Evolutionary conservation across 2,329 filamentous ascomycete species (phyloP).

Genomic region (Cyclaneusma minus): DNA sequence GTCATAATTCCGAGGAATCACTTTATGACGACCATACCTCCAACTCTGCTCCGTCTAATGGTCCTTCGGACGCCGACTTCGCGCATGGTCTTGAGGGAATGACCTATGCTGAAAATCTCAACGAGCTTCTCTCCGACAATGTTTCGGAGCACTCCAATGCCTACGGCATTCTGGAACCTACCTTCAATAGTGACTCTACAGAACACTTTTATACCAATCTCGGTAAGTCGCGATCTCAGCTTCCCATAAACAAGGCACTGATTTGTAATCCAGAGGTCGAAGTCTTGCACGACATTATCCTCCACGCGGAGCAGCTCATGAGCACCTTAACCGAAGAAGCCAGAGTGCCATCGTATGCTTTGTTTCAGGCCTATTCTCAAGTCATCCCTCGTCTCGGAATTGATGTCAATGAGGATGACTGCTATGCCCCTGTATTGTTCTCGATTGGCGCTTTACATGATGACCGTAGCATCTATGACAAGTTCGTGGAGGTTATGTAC

Average conservation of each 20-base stretch:
- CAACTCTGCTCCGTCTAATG: no score
- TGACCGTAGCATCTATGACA: slow-evolving; percentile 43
- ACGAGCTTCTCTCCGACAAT: no score
- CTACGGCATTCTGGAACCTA: no score
- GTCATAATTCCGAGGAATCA: no score
- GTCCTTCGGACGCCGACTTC: no score
- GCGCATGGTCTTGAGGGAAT: no score
- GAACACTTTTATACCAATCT: no score
- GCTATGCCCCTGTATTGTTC: slow-evolving; percentile 65
- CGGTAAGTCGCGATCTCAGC: no score
- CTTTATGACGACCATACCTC: no score
- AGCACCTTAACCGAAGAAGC: slow-evolving; percentile 40
- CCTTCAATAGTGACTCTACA: no score
- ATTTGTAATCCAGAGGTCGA: slow-evolving; percentile 50
- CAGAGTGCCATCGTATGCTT: slow-evolving; percentile 55
- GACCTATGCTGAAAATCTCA: no score
- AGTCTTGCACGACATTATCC: slow-evolving; percentile 63
- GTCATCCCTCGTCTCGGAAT: slow-evolving; percentile 57
- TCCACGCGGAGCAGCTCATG: slow-evolving; percentile 50
- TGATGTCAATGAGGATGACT: slow-evolving; percentile 57
- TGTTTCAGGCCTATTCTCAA: slow-evolving; percentile 69
- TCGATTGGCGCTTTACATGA: slow-evolving; percentile 55
- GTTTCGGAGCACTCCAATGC: no score
- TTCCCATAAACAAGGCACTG: slow-evolving; percentile 2
- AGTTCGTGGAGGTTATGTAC: slow-evolving; percentile 55